These are phyloP conservation scores for Penium margaritaceum DNA, from an alignment of 139 green algal species.

Conservation along the genomic window DNA sequence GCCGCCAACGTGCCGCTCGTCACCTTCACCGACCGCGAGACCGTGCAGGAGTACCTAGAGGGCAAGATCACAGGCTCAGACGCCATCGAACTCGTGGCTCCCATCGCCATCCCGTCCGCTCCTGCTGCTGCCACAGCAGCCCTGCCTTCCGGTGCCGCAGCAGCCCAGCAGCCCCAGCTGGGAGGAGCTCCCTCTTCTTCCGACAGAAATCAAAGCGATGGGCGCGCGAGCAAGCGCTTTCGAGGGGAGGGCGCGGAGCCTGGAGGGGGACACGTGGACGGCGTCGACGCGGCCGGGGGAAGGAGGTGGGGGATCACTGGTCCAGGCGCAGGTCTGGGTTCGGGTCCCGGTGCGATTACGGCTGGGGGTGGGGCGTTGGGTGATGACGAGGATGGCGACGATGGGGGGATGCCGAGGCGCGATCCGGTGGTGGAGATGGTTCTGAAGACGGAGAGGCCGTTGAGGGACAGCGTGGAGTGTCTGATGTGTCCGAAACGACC, in stretches of 20 bases:
- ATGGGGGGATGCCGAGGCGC: neutral
- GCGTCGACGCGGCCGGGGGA: too few species aligned
- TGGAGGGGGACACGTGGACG: too few species aligned
- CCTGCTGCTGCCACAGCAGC: neutral
- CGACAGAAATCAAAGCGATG: too few species aligned
- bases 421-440: neutral
- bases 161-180: neutral
- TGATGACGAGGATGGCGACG: neutral
- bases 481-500: slow-evolving; percentile 14
- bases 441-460: slow-evolving; percentile 16
- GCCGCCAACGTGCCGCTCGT: slow-evolving; percentile 19
- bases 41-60: slow-evolving; percentile 22
- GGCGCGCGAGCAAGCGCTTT: too few species aligned
- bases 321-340: too few species aligned
- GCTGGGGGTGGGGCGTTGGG: too few species aligned
- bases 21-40: slow-evolving; percentile 31
- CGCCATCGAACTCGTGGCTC: slow-evolving; percentile 26
- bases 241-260: too few species aligned
- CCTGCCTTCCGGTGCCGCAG: neutral
- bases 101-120: neutral
- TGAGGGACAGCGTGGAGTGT: slow-evolving; percentile 30
- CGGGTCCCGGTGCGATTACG: too few species aligned
- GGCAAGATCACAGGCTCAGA: slow-evolving; percentile 15
- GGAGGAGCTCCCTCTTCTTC: too few species aligned
- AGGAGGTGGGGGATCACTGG: too few species aligned